Evolutionary conservation across 1,139 yeast genomes (phyloP).

Genomic region (Ogataea hybrid): DNA sequence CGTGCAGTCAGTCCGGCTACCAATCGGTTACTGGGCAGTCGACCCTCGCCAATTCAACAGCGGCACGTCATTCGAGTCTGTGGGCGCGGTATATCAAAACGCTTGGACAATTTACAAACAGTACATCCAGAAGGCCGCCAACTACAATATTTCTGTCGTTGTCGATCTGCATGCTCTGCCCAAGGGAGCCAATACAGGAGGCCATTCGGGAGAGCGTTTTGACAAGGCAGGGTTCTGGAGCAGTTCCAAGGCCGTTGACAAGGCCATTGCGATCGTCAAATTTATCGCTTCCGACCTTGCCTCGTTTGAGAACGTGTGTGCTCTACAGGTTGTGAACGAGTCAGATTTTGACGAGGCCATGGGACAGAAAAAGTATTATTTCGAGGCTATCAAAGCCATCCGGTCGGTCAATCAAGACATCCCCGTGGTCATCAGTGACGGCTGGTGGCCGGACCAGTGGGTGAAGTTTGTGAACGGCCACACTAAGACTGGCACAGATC

Average conservation of each 20-base stretch:
- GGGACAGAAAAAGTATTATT: slow-evolving; percentile 60
- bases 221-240: slow-evolving; percentile 66
- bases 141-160: slow-evolving; percentile 64
- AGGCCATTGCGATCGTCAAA: slow-evolving; percentile 50
- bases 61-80: slow-evolving; percentile 60
- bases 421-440: slow-evolving; percentile 85
- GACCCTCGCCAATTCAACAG: slow-evolving; percentile 57
- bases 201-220: slow-evolving; percentile 74
- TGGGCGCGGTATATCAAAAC: slow-evolving; percentile 55
- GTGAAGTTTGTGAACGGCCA: slow-evolving; percentile 57
- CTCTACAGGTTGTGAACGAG: slow-evolving; percentile 84
- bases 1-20: slow-evolving; percentile 77
- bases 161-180: slow-evolving; percentile 90
- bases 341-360: slow-evolving; percentile 59
- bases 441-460: slow-evolving; percentile 91
- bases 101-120: slow-evolving; percentile 61
- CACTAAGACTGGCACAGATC: slow-evolving; percentile 34
- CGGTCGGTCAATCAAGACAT: slow-evolving; percentile 52
- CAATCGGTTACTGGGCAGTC: slow-evolving; percentile 89
- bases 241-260: slow-evolving; percentile 41
- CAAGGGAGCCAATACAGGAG: slow-evolving; percentile 84
- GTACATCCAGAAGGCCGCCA: slow-evolving; percentile 53
- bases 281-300: slow-evolving; percentile 62
- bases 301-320: slow-evolving; percentile 65
- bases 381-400: slow-evolving; percentile 63